Conservation (phyloP, 2,329 filamentous ascomycete species). For the Neonectria neomacrospora region DNA sequence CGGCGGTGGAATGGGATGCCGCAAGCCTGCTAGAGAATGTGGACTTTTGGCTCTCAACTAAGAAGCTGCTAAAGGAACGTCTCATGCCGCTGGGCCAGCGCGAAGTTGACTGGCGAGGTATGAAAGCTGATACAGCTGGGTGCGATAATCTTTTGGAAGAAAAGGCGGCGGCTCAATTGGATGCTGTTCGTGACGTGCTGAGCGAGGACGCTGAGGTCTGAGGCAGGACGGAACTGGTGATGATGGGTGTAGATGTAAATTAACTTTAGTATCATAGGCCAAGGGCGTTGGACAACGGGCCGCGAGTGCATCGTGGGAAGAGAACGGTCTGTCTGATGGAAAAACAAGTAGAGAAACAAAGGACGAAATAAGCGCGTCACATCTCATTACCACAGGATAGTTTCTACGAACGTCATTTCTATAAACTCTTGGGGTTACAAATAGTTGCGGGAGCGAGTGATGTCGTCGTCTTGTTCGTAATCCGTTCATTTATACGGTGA, state of each 20-base stretch:
- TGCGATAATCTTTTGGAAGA: constrained; percentile 77
- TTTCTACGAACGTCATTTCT: constrained; percentile 1
- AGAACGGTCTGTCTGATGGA: constrained; percentile 30
- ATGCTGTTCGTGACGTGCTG: constrained; percentile 67
- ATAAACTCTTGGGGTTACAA: not conserved
- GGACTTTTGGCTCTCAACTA: constrained; percentile 80
- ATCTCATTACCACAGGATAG: constrained; percentile 7
- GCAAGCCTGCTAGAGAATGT: constrained; percentile 80
- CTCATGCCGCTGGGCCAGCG: constrained; percentile 78
- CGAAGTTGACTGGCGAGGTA: constrained; percentile 72
- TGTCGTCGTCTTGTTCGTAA: not conserved
- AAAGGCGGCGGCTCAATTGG: constrained; percentile 77
- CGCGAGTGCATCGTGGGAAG: constrained; percentile 36
- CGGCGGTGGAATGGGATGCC: constrained; percentile 79
- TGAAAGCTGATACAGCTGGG: constrained; percentile 51
- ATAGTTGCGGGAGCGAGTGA: not conserved
- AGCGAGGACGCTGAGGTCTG: constrained; percentile 60
- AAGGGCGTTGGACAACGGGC: constrained; percentile 42
- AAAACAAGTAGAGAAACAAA: constrained; percentile 16
- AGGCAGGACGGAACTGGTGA: constrained; percentile 33
- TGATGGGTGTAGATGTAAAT: constrained; percentile 36
- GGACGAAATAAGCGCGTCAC: constrained; percentile 8
- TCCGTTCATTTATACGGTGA: not conserved
- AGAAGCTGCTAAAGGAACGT: constrained; percentile 75
- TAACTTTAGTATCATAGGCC: constrained; percentile 38